Base-by-base conservation (phyloP, 176 grass and related monocot genomes). In the Thalia dealbata region DNA sequence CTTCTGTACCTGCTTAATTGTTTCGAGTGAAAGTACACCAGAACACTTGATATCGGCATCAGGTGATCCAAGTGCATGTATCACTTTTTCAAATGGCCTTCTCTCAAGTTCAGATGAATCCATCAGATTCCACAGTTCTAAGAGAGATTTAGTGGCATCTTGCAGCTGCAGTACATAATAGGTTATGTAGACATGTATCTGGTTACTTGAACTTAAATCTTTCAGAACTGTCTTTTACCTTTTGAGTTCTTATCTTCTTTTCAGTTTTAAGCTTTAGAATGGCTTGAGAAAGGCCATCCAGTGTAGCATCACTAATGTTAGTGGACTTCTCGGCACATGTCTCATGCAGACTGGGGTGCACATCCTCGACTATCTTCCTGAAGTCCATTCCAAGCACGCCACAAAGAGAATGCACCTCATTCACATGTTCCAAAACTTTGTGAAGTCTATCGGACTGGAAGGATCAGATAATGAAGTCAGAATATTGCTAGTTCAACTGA, bases 401-500 rank as follows among this genome's bases (percentile, higher is more conserved):
- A 54, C 90, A 99, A 71, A 99, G 81, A 82, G 81, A 75, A 67
- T 93, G 85, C 76, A 99, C 88, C 86, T 93, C 90, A 79, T 99
- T 87, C 28, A 99, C 83, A 38, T 88, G 84, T 72, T 88, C 62
- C 28, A 88, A 84, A 80, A 99, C 90, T 63, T 87, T 93, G 23
- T 99, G 90, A 82, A 99, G 90, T 35, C 90, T 88, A 68, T 99
- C 95, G 35, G 85, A 88, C 95, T 99, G 77, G 61, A 85, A 43
- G 78, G 64, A 90, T 52, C 51, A 50, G 14, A 23, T 12, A 41
- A 46, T 29, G 32, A 26, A 25, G 46, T 52, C 22, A 72, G 18
- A 7, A 30, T 30, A 24, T 18, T 32, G 5, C 10, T 23, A 69
- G 42, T 69, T 12, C 21, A 44, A 23, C 9, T 45, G 21, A 69